Base-by-base conservation (phyloP, 1,139 yeast genomes). In the Scheffersomyces segobiensis region DNA sequence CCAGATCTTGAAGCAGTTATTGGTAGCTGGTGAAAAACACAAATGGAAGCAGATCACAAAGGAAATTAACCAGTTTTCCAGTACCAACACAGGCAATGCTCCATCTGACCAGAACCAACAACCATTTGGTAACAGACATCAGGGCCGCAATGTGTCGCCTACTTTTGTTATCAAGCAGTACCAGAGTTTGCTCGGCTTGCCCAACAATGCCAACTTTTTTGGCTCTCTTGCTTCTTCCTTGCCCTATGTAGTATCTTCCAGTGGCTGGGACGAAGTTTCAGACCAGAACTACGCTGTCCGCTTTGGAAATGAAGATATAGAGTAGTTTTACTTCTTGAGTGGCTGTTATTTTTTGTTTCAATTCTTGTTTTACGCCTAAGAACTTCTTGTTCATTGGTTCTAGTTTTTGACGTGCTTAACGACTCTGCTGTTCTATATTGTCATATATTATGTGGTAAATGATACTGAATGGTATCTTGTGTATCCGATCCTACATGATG, bases 11-110 rank as follows among this genome's bases (percentile, higher is more conserved):
- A 73, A 73, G 58, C 82, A 77, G 62, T 69, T 79, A 52, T 68
- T 79, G 55, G 70, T 71, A 24, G 73, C 79, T 1, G 83, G 82
- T 6, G 83, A 79, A 59, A 79, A 79, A 60, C 75, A 77, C 66
- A 79, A 79, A 63, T 79, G 83, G 83, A 79, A 79, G 63, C 81
- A 77, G 63, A 77, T 79, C 61, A 79, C 83, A 52, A 78, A 76
- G 63, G 82, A 78, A 58, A 77, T 79, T 56, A 79, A 79, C 62
- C 69, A 67, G 51, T 67, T 70, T 21, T 71, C 72, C 53, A 61
- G 61, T 42, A 58, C 56, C 52, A 59, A 59, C 55, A 58, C 57
- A 20, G 59, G 60, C 48, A 19, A 24, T 19, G 55, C 55, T 46
- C 60, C 65, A 14, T 52, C 57, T 10, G 50, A 21, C 24, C 57